Evolutionary conservation across 1,139 yeast species (phyloP).

Genomic region (Komagataea norvegica): DNA sequence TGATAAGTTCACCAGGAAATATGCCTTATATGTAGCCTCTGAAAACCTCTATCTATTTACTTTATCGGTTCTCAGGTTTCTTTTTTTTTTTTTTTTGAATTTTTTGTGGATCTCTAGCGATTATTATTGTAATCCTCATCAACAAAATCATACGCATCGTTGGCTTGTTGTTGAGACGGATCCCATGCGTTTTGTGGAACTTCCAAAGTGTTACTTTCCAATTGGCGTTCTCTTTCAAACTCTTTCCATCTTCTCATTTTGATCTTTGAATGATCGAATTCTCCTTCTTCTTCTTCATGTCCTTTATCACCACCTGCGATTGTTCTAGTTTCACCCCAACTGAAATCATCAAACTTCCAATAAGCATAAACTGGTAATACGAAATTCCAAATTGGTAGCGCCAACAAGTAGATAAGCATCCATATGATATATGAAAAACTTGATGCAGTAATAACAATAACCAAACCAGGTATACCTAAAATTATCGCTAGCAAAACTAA

Average conservation of each 20-base stretch:
- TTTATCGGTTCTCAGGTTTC: too few species aligned
- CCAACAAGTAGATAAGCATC: constrained; percentile 75
- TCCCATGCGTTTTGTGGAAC: constrained; percentile 26
- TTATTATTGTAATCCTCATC: constrained; percentile 8
- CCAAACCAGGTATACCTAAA: constrained; percentile 83
- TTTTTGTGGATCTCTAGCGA: not conserved
- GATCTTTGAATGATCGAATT: constrained; percentile 83
- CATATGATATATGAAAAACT: constrained; percentile 71
- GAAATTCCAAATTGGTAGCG: constrained; percentile 94
- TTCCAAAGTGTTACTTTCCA: constrained; percentile 12
- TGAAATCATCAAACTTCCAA: constrained; percentile 97
- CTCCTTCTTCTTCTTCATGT: constrained; percentile 71
- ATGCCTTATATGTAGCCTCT: too few species aligned
- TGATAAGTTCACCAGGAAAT: too few species aligned
- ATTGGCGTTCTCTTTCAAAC: constrained; percentile 61
- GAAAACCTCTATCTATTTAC: too few species aligned
- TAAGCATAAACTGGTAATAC: constrained; percentile 83
- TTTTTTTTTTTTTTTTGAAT: not conserved
- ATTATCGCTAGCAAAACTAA: constrained; percentile 74
- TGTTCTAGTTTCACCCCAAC: constrained; percentile 97
- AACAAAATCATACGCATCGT: constrained; percentile 11
- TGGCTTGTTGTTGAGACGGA: constrained; percentile 19
- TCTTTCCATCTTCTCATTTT: constrained; percentile 94
- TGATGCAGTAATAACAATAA: constrained; percentile 86
- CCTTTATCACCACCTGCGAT: constrained; percentile 63